These are phyloP conservation scores for Trichosanthes cucumerina DNA, from an alignment of 306 rosid genomes.

Conservation along the genomic window DNA sequence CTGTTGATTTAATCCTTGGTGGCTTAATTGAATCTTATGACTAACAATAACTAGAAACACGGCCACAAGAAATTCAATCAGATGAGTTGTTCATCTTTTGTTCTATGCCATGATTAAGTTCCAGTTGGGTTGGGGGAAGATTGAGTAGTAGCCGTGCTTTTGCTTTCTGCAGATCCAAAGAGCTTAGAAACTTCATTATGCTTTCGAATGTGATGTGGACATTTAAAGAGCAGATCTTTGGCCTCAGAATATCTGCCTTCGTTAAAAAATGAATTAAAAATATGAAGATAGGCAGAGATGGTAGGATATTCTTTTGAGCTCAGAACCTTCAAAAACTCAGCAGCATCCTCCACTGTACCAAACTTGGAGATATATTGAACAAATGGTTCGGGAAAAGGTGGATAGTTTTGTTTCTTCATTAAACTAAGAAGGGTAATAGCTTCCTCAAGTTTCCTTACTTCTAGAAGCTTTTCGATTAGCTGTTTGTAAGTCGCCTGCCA, in stretches of 20 bases:
- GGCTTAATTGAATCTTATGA: background rate
- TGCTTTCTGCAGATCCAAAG: slow-evolving; percentile 39
- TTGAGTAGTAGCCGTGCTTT: slow-evolving; percentile 19
- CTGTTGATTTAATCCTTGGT: background rate
- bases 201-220: slow-evolving; percentile 53
- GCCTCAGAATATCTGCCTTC: slow-evolving; percentile 76
- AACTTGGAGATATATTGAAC: slow-evolving; percentile 48
- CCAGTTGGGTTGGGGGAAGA: background rate
- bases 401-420: slow-evolving; percentile 56
- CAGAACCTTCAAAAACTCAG: slow-evolving; percentile 48
- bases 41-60: background rate
- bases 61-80: background rate
- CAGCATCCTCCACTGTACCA: slow-evolving; percentile 82
- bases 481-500: slow-evolving; percentile 65
- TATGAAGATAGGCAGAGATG: slow-evolving; percentile 40
- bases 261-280: slow-evolving; percentile 48
- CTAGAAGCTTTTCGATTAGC: slow-evolving; percentile 46
- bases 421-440: slow-evolving; percentile 56
- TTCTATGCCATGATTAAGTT: background rate
- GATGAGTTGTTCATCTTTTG: background rate
- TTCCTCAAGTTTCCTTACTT: slow-evolving; percentile 50
- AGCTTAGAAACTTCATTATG: slow-evolving; percentile 39
- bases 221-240: slow-evolving; percentile 53
- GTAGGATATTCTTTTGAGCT: slow-evolving; percentile 44
- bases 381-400: slow-evolving; percentile 50